Evolutionary conservation across 2,329 filamentous ascomycete genomes (phyloP).

Genomic region (Chaetomiaceae sp.): DNA sequence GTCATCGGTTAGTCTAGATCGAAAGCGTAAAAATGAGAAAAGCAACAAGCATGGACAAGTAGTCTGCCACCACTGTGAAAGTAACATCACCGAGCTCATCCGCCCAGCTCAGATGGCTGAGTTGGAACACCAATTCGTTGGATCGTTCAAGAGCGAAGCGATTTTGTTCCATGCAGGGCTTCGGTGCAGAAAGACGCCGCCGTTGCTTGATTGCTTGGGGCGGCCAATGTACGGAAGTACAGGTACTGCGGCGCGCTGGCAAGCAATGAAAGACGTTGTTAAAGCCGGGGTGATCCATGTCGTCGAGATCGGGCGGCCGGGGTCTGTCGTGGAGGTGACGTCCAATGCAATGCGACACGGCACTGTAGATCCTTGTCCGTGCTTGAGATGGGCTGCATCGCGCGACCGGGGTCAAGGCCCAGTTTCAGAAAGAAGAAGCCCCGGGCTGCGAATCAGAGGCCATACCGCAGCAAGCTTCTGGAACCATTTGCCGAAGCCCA

Average conservation of each 20-base stretch:
- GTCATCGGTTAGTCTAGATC: no score
- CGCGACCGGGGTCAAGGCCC: slow-evolving; percentile 23
- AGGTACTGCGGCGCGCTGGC: not conserved
- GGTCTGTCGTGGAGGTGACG: slow-evolving; percentile 31
- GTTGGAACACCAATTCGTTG: no score
- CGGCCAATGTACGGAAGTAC: no score
- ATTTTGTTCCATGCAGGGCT: not conserved
- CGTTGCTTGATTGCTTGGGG: not conserved
- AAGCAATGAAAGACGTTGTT: slow-evolving; percentile 24
- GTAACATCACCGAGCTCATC: no score
- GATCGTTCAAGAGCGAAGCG: no score
- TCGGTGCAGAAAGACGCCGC: slow-evolving; percentile 5
- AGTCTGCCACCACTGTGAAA: no score
- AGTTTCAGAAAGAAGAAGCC: slow-evolving; percentile 21
- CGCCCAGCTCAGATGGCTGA: no score
- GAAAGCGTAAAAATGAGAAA: no score
- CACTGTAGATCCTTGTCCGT: slow-evolving; percentile 28
- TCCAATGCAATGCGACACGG: slow-evolving; percentile 31
- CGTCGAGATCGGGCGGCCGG: slow-evolving; percentile 27
- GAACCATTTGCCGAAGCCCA: slow-evolving; percentile 25
- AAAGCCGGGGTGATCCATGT: slow-evolving; percentile 37
- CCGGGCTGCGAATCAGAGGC: slow-evolving; percentile 21
- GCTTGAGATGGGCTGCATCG: slow-evolving; percentile 24
- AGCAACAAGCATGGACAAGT: no score
- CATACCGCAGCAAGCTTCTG: slow-evolving; percentile 16